These are phyloP conservation scores for Diplosphaera chodatii DNA, from an alignment of 139 green algal species.

Conservation along the genomic window DNA sequence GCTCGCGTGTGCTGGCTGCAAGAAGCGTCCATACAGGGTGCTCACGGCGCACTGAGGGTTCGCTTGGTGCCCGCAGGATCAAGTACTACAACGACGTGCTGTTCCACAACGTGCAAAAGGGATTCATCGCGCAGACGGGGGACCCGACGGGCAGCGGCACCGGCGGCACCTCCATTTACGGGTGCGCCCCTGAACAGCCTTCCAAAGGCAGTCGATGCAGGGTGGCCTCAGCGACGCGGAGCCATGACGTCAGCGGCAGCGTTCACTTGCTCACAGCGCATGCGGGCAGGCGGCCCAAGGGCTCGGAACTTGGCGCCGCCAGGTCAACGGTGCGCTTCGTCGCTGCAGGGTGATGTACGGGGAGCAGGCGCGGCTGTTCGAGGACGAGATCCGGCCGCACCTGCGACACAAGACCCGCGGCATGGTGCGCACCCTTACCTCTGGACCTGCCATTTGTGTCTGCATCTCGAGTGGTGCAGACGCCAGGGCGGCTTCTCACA, in stretches of 20 bases:
- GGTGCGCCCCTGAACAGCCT: conserved; percentile 12
- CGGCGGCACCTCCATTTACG: conserved; percentile 84
- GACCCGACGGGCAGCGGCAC: conserved; percentile 83
- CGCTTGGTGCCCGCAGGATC: conserved; percentile 41
- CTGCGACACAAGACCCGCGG: conserved; percentile 77
- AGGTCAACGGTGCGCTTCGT: too few species aligned
- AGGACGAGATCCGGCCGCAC: conserved; percentile 84
- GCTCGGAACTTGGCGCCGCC: conserved; percentile 24
- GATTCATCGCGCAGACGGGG: conserved; percentile 86
- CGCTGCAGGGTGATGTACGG: conserved; percentile 66
- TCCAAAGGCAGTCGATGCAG: too few species aligned
- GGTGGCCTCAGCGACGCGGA: too few species aligned
- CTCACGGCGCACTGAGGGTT: too few species aligned
- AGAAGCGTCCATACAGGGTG: too few species aligned
- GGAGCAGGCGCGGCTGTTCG: conserved; percentile 86
- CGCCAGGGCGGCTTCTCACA: too few species aligned
- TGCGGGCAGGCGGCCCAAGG: too few species aligned
- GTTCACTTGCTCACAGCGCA: too few species aligned
- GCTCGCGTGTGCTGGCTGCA: too few species aligned
- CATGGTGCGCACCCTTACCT: conserved; percentile 64
- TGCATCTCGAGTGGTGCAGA: too few species aligned
- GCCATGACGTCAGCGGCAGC: too few species aligned
- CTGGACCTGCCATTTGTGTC: too few species aligned
- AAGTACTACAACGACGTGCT: conserved; percentile 93
- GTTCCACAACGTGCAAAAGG: conserved; percentile 82